These are phyloP conservation scores for Omphalotus guepiniiformis DNA, from an alignment of 768 basidiomycete species.

Conservation along the genomic window DNA sequence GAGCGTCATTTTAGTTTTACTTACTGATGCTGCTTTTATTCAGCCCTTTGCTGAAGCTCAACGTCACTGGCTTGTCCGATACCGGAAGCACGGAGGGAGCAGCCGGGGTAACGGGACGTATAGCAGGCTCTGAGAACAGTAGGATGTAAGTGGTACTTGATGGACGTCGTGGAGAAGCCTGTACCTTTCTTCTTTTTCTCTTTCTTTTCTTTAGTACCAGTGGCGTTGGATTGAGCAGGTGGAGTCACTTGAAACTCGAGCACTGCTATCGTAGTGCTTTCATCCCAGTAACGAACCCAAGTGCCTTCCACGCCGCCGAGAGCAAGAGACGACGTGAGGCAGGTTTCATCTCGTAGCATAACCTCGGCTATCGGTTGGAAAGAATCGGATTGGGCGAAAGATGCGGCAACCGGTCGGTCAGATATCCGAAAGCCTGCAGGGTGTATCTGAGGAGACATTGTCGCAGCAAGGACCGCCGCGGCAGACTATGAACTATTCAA, in stretches of 20 bases:
- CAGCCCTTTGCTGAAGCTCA: conserved; percentile 63
- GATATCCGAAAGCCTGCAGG: conserved; percentile 94
- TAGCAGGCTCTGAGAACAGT: conserved; percentile 24
- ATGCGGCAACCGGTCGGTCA: conserved; percentile 82
- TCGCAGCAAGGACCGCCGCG: conserved; percentile 73
- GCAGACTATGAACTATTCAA: conserved; percentile 55
- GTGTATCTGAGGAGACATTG: conserved; percentile 82
- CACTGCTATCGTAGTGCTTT: conserved; percentile 68
- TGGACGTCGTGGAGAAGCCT: neutral
- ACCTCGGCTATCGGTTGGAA: conserved; percentile 80
- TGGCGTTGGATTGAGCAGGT: conserved; percentile 33
- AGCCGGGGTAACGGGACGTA: conserved; percentile 29
- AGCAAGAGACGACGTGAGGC: conserved; percentile 58
- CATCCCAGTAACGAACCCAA: conserved; percentile 93
- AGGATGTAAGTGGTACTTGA: neutral
- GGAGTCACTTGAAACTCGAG: conserved; percentile 78
- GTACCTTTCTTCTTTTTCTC: conserved; percentile 65
- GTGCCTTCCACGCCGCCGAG: conserved; percentile 69
- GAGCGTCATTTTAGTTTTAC: neutral
- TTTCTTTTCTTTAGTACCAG: conserved; percentile 46
- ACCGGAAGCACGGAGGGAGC: conserved; percentile 68
- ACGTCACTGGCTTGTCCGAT: conserved; percentile 76
- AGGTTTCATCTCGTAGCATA: conserved; percentile 73
- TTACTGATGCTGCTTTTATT: conserved; percentile 28
- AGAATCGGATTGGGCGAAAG: conserved; percentile 89